Evolutionary conservation across 257 asterid genomes (phyloP).

Genomic region (Solanum sejunctum): DNA sequence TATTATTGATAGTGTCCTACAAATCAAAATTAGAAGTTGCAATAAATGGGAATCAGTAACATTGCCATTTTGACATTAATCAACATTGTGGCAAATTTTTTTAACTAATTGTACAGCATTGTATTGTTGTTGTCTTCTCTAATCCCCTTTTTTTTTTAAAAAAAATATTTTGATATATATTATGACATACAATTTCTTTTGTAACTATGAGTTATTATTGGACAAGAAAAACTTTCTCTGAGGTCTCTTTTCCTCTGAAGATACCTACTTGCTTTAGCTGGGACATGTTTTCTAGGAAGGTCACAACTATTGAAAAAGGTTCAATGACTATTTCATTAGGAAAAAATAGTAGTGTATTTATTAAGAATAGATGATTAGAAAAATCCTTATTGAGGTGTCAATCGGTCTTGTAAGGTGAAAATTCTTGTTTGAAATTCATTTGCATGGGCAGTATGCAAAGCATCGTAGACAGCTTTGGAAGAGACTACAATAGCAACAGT

Average conservation of each 20-base stretch:
- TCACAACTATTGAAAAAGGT: no score
- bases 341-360: no score
- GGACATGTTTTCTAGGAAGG: background rate
- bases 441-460: no score
- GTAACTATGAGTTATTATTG: background rate
- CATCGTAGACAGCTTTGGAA: no score
- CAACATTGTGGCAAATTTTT: background rate
- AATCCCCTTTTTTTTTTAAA: background rate
- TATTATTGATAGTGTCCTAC: slow-evolving; percentile 12
- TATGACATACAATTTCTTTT: background rate
- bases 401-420: no score
- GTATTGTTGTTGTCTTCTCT: background rate
- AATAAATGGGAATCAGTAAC: slow-evolving; percentile 46
- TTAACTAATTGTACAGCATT: background rate
- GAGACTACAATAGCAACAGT: no score
- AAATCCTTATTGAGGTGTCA: no score
- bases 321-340: no score
- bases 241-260: no score
- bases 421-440: no score
- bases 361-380: no score
- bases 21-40: slow-evolving; percentile 42
- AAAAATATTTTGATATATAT: background rate
- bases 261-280: background rate
- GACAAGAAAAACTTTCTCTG: background rate
- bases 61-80: slow-evolving; percentile 8